Conservation (phyloP, 2,329 filamentous ascomycete species). For the Cladosporium halotolerans region DNA sequence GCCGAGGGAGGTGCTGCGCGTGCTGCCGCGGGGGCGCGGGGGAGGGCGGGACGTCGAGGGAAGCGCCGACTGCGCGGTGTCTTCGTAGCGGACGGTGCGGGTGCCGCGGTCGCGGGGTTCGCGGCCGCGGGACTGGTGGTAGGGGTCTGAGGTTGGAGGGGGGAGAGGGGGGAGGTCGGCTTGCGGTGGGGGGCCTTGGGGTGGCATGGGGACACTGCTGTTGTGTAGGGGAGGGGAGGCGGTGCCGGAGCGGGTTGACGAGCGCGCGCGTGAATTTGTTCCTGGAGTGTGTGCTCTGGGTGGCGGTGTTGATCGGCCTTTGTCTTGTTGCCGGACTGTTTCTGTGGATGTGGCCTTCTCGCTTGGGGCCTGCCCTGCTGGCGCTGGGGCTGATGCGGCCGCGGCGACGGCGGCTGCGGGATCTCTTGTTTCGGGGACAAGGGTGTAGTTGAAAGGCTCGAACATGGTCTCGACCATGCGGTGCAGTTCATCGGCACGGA, state of each 20-base stretch:
- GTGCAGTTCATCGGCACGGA: slow-evolving; percentile 88
- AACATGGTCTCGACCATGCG: slow-evolving; percentile 89
- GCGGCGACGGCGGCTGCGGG: slow-evolving; percentile 14
- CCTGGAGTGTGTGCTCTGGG: slow-evolving; percentile 33
- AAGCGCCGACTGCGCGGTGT: slow-evolving; percentile 15
- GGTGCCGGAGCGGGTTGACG: slow-evolving; percentile 42
- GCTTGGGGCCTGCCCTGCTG: neutral
- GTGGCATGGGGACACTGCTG: neutral
- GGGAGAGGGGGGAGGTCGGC: slow-evolving; percentile 9
- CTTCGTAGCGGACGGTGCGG: slow-evolving; percentile 27
- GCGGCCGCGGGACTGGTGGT: slow-evolving; percentile 7
- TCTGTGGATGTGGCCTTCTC: slow-evolving; percentile 3
- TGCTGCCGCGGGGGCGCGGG: slow-evolving; percentile 51
- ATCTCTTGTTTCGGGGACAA: slow-evolving; percentile 65
- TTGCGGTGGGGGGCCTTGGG: slow-evolving; percentile 15
- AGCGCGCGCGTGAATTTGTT: slow-evolving; percentile 34
- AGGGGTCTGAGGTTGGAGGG: slow-evolving; percentile 16
- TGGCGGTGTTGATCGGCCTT: slow-evolving; percentile 24
- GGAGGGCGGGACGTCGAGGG: slow-evolving; percentile 17
- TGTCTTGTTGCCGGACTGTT: slow-evolving; percentile 14
- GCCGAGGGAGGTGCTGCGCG: slow-evolving; percentile 67
- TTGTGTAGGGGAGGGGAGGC: slow-evolving; percentile 39
- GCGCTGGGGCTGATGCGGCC: neutral
- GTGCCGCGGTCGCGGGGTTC: slow-evolving; percentile 12
- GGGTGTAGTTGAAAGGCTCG: slow-evolving; percentile 89